A percentile compares a stretch with the other conserved stretches of the same genome.
Conservation (phyloP, 352 stramenopile species). For the Phytophthora cryptogea region DNA sequence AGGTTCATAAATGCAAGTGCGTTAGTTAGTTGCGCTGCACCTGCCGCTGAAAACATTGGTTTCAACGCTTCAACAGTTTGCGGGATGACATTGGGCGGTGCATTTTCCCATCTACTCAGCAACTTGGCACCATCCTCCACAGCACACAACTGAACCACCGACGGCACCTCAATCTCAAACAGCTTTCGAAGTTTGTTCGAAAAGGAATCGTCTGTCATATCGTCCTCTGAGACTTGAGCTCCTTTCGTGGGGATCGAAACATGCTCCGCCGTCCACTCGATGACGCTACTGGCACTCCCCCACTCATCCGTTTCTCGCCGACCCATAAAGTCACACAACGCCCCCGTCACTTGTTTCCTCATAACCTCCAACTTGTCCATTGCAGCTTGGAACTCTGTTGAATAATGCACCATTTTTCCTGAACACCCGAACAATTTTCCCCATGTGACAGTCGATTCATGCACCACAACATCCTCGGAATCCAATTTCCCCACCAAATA, state of each 20-base stretch:
- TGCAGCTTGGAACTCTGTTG: conserved; percentile 11
- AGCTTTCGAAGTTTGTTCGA: neutral
- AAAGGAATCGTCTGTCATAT: neutral
- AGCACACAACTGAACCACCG: conserved; percentile 20
- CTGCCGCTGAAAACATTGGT: conserved; percentile 6
- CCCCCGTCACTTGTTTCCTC: neutral
- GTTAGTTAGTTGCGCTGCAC: neutral
- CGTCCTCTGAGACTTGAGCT: neutral
- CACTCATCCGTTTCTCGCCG: conserved; percentile 6
- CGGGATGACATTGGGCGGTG: neutral
- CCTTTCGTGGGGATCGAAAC: conserved; percentile 18
- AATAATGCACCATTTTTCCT: conserved; percentile 10
- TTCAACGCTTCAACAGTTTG: conserved; percentile 12
- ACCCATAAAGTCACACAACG: conserved; percentile 12
- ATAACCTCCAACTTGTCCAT: conserved; percentile 17
- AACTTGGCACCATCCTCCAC: conserved; percentile 1
- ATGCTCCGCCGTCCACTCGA: conserved; percentile 23
- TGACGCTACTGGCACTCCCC: neutral
- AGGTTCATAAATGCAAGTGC: conserved; percentile 18
- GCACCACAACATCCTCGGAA: conserved; percentile 3
- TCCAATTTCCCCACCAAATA: conserved; percentile 17
- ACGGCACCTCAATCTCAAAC: conserved; percentile 1
- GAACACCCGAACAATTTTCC: conserved; percentile 10
- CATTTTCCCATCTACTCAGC: conserved; percentile 6
- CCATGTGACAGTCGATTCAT: conserved; percentile 5